These are phyloP conservation scores for Hippophae tibetana DNA, from an alignment of 306 rosid genomes.

Conservation along the genomic window DNA sequence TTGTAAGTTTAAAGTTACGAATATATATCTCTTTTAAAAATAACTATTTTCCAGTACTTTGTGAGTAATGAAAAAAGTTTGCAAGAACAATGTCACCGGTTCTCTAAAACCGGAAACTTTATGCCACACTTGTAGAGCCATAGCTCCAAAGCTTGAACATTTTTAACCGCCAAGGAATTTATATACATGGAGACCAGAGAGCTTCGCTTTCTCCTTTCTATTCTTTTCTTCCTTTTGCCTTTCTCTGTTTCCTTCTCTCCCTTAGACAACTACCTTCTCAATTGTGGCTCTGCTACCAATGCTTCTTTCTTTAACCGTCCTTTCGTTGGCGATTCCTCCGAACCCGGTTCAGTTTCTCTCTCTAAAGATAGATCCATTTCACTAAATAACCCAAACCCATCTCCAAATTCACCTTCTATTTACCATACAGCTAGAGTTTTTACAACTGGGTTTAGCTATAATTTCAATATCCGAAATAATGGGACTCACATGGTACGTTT, in stretches of 20 bases:
- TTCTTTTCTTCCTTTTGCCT: slow-evolving; percentile 21
- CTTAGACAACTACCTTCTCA: slow-evolving; percentile 60
- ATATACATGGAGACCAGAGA: slow-evolving; percentile 41
- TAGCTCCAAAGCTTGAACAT: slow-evolving; percentile 12
- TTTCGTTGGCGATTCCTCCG: slow-evolving; percentile 44
- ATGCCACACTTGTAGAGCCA: too few relatives aligned
- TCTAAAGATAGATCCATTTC: slow-evolving; percentile 35
- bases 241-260: slow-evolving; percentile 55
- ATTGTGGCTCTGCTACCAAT: slow-evolving; percentile 66
- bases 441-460: slow-evolving; percentile 40
- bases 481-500: slow-evolving; percentile 79
- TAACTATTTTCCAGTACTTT: too few relatives aligned
- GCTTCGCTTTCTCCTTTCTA: slow-evolving; percentile 20
- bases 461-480: slow-evolving; percentile 48
- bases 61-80: too few relatives aligned
- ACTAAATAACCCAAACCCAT: slow-evolving; percentile 42
- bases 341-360: slow-evolving; percentile 38
- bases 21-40: too few relatives aligned
- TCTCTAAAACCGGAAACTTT: too few relatives aligned
- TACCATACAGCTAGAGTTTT: slow-evolving; percentile 81
- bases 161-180: slow-evolving; percentile 1
- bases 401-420: slow-evolving; percentile 31
- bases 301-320: slow-evolving; percentile 38
- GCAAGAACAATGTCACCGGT: too few relatives aligned
- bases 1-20: too few relatives aligned